Percentiles rank a stretch among this genome's conserved stretches.
These are phyloP conservation scores for Candida broadrunensis DNA, from an alignment of 805 yeast species.

Conservation along the genomic window DNA sequence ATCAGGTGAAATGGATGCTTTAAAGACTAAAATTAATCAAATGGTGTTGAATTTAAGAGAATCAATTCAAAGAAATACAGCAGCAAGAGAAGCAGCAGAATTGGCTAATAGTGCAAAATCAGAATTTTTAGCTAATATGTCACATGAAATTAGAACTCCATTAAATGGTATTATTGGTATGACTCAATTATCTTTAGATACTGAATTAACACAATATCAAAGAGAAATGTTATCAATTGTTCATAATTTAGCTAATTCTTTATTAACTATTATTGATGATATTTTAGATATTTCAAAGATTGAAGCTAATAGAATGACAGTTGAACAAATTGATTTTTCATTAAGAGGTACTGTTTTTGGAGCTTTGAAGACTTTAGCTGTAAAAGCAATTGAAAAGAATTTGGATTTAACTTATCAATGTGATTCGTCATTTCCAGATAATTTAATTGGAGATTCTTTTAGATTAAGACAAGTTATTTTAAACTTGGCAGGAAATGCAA, in stretches of 20 bases:
- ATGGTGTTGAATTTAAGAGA: constrained; percentile 86
- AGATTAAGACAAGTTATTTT: constrained; percentile 83
- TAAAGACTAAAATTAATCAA: constrained; percentile 65
- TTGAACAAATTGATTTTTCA: constrained; percentile 84
- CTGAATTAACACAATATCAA: constrained; percentile 87
- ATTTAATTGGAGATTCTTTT: constrained; percentile 84
- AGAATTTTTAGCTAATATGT: constrained; percentile 79
- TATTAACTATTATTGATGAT: constrained; percentile 84
- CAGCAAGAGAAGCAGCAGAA: constrained; percentile 93
- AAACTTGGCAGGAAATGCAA: constrained; percentile 86
- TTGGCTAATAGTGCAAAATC: constrained; percentile 86
- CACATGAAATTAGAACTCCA: constrained; percentile 80
- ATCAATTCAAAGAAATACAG: constrained; percentile 86
- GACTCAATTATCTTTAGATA: constrained; percentile 86
- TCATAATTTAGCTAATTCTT: constrained; percentile 80
- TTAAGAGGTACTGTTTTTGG: constrained; percentile 86
- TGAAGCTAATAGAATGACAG: constrained; percentile 92
- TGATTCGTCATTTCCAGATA: constrained; percentile 85
- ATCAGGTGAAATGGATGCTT: constrained; percentile 82
- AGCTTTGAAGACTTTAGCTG: constrained; percentile 84
- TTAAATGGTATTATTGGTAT: constrained; percentile 92
- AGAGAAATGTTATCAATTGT: constrained; percentile 90
- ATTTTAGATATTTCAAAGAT: constrained; percentile 89
- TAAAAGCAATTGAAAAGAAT: constrained; percentile 84
- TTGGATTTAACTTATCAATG: constrained; percentile 76